Evolutionary conservation across 2,329 filamentous ascomycete species (phyloP).

Genomic region (Cordyceps sp.): DNA sequence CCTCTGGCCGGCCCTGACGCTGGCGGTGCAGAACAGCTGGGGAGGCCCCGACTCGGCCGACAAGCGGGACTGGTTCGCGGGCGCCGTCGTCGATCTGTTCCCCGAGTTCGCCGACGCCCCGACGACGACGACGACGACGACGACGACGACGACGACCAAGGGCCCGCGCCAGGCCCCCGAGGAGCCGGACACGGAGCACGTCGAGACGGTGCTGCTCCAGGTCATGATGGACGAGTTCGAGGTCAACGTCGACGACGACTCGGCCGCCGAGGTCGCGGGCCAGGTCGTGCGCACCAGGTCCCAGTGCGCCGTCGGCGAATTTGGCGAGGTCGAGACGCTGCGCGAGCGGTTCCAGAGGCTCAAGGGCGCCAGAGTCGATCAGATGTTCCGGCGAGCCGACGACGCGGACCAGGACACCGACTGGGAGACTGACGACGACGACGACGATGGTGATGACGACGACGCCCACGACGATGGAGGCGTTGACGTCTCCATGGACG

Average conservation of each 20-base stretch:
- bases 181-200: constrained; percentile 55
- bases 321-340: constrained; percentile 46
- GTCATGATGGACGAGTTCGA: constrained; percentile 96
- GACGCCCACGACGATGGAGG: constrained; percentile 36
- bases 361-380: constrained; percentile 39
- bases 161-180: too few species aligned
- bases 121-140: constrained; percentile 9
- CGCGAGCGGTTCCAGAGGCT: constrained; percentile 44
- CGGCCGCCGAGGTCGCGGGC: constrained; percentile 54
- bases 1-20: constrained; percentile 74
- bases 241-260: constrained; percentile 81
- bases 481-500: constrained; percentile 49
- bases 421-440: constrained; percentile 43
- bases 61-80: constrained; percentile 95
- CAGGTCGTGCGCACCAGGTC: constrained; percentile 53
- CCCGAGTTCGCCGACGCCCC: constrained; percentile 38
- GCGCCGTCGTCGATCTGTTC: constrained; percentile 70
- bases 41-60: constrained; percentile 68
- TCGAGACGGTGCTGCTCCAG: constrained; percentile 73
- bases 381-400: constrained; percentile 37
- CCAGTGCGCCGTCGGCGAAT: constrained; percentile 48
- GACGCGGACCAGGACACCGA: constrained; percentile 41
- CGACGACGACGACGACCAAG: too few species aligned
- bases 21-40: constrained; percentile 77
- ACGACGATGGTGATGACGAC: constrained; percentile 40